Percentiles rank a stretch among this genome's conserved stretches.
Evolutionary conservation across 2,329 filamentous ascomycete species (phyloP).

Genomic region (Pyrenochaeta sp.): DNA sequence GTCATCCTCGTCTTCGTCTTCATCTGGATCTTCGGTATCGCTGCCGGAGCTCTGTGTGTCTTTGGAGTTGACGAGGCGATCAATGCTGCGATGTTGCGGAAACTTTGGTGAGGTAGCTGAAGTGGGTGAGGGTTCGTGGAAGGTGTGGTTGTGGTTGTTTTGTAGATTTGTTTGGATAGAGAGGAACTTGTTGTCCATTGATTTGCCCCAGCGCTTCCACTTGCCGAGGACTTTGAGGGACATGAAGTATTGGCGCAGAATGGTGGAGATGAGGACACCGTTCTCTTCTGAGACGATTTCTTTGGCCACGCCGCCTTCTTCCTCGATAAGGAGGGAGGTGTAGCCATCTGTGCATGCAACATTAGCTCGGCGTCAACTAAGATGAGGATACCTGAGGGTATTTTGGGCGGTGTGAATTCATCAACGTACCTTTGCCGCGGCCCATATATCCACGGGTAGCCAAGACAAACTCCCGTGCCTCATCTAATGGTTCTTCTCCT

Average conservation of each 20-base stretch:
- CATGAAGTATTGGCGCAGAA: constrained; percentile 92
- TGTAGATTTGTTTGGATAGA: constrained; percentile 70
- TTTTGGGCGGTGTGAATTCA: not conserved
- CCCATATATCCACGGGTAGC: constrained; percentile 90
- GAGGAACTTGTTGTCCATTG: constrained; percentile 71
- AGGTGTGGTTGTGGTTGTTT: constrained; percentile 59
- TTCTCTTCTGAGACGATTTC: constrained; percentile 87
- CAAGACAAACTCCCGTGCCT: constrained; percentile 72
- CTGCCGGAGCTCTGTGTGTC: constrained; percentile 20
- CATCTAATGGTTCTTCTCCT: constrained; percentile 67
- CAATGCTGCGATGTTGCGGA: constrained; percentile 22
- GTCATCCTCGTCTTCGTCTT: constrained; percentile 51
- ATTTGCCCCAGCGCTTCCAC: constrained; percentile 76
- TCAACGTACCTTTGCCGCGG: constrained; percentile 68
- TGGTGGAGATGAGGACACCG: constrained; percentile 83
- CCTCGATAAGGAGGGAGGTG: constrained; percentile 75
- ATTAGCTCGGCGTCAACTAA: not conserved
- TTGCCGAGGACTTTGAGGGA: constrained; percentile 80
- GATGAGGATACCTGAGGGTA: not conserved
- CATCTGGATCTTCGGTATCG: constrained; percentile 42
- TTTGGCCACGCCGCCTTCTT: constrained; percentile 78
- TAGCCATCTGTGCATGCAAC: constrained; percentile 70
- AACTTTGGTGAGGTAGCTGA: constrained; percentile 19
- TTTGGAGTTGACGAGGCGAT: constrained; percentile 16
- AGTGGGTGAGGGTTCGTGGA: constrained; percentile 51